Evolutionary conservation across 1,284 basidiomycete genomes (phyloP).

Genomic region (Trichosporon asahii): DNA sequence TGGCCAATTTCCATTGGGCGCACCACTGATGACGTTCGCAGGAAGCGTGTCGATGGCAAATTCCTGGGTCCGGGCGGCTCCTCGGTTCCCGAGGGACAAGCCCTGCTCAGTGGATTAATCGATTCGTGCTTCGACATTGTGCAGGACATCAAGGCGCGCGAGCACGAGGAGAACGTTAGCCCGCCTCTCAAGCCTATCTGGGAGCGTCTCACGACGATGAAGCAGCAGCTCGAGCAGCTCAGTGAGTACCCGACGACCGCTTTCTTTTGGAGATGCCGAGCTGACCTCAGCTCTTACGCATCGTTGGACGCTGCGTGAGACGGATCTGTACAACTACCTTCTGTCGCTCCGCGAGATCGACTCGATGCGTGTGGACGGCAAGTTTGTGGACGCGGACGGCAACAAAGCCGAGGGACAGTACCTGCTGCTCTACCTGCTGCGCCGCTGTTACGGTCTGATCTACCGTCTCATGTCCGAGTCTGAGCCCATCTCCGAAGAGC

Average conservation of each 20-base stretch:
- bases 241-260: conserved; percentile 29
- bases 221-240: conserved; percentile 53
- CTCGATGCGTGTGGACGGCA: conserved; percentile 92
- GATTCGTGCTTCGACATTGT: conserved; percentile 96
- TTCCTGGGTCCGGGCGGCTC: conserved; percentile 87
- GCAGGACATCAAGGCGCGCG: conserved; percentile 92
- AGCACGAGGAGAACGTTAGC: conserved; percentile 86
- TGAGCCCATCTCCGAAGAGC: conserved; percentile 96
- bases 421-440: conserved; percentile 79
- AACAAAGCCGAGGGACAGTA: conserved; percentile 59
- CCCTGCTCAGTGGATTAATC: conserved; percentile 68
- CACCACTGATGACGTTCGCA: conserved; percentile 24
- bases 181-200: conserved; percentile 89
- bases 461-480: conserved; percentile 93
- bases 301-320: conserved; percentile 95
- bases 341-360: conserved; percentile 94
- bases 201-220: conserved; percentile 82
- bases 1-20: neutral
- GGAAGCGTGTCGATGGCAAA: conserved; percentile 92
- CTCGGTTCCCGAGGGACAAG: conserved; percentile 84
- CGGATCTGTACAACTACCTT: conserved; percentile 91
- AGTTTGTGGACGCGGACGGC: conserved; percentile 92
- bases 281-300: conserved; percentile 70
- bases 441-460: conserved; percentile 94
- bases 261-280: neutral